Evolutionary conservation across 2,329 filamentous ascomycete genomes (phyloP).

Genomic region (Phoma sp.): DNA sequence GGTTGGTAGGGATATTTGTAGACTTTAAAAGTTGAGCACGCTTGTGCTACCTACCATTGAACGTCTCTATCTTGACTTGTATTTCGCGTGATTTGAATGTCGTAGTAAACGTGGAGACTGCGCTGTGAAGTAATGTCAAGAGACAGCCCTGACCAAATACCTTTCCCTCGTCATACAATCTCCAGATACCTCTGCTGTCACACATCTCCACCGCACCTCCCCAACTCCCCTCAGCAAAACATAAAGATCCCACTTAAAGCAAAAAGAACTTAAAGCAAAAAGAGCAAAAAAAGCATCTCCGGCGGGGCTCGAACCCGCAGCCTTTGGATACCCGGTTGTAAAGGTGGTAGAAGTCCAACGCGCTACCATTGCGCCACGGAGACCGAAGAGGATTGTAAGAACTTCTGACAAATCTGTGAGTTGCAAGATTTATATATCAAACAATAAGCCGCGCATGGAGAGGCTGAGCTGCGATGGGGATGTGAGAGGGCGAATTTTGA

Average conservation of each 20-base stretch:
- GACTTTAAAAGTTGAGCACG: conserved; percentile 5
- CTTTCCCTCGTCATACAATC: too few species aligned
- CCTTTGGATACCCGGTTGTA: conserved; percentile 34
- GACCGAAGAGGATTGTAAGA: conserved; percentile 31
- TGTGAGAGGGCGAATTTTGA: too few species aligned
- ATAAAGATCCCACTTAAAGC: background rate
- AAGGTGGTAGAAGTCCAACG: conserved; percentile 41
- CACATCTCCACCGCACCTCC: too few species aligned
- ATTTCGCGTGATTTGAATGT: conserved; percentile 1
- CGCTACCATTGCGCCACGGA: conserved; percentile 46
- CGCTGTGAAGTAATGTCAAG: too few species aligned
- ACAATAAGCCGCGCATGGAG: too few species aligned
- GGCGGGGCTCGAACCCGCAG: conserved; percentile 45
- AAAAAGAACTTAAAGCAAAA: conserved; percentile 6
- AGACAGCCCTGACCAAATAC: too few species aligned
- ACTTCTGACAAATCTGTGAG: conserved; percentile 20
- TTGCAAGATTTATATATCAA: background rate
- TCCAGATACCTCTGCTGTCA: too few species aligned
- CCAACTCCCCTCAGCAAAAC: background rate
- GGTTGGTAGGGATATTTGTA: background rate
- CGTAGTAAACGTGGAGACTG: too few species aligned
- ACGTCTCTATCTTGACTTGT: background rate
- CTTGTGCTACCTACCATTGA: conserved; percentile 4
- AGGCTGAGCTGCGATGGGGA: too few species aligned
- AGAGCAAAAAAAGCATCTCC: conserved; percentile 32